Evolutionary conservation across 208 protist species (phyloP).

Genomic region (Porcisia deanei): DNA sequence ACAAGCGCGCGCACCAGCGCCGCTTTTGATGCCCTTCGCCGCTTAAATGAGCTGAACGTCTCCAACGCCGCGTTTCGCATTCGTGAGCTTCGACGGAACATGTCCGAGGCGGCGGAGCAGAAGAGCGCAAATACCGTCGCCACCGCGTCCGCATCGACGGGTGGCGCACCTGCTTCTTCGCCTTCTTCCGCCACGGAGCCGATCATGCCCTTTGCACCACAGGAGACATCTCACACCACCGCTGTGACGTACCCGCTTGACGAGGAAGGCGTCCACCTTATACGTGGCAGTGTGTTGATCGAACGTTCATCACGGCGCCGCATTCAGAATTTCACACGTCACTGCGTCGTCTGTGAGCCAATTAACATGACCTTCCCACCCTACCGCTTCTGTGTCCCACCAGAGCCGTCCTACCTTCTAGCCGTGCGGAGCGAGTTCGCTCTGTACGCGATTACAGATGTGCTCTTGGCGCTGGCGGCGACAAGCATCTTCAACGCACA

Average conservation of each 20-base stretch:
- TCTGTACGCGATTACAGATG: constrained; percentile 69
- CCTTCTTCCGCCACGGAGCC: background rate
- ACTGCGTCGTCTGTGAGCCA: constrained; percentile 44
- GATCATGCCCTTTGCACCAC: background rate
- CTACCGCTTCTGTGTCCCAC: constrained; percentile 76
- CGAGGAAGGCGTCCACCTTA: constrained; percentile 39
- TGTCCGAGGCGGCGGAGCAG: constrained; percentile 15
- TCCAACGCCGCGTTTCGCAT: constrained; percentile 25
- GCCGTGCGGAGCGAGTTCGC: constrained; percentile 53
- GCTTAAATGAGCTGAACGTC: constrained; percentile 48
- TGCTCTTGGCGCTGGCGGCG: constrained; percentile 65
- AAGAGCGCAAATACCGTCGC: background rate
- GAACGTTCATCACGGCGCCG: constrained; percentile 58
- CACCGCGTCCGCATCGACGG: constrained; percentile 1
- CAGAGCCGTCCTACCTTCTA: constrained; percentile 76
- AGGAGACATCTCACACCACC: constrained; percentile 3
- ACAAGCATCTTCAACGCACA: constrained; percentile 30
- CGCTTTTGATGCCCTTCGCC: constrained; percentile 63
- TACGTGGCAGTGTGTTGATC: constrained; percentile 58
- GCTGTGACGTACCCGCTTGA: constrained; percentile 21
- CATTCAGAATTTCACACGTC: constrained; percentile 62
- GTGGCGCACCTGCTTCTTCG: background rate
- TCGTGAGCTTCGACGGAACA: constrained; percentile 26
- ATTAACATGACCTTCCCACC: constrained; percentile 51
- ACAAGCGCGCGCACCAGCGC: constrained; percentile 39